Evolutionary conservation across 495 filamentous ascomycete species (phyloP), one percentile per base, ranked within the genome.

Genomic region (Xylaria scruposa): DNA sequence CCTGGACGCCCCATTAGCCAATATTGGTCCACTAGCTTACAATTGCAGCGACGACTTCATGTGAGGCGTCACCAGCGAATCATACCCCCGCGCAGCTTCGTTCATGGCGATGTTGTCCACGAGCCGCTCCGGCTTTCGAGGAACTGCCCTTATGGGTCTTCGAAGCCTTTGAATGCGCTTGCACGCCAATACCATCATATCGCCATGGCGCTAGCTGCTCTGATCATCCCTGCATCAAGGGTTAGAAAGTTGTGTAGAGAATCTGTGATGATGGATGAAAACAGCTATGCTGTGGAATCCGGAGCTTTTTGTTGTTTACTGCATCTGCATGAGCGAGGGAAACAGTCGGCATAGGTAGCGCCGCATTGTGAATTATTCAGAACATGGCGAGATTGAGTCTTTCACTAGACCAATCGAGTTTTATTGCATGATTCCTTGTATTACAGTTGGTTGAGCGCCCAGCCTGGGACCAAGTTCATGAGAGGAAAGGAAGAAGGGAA

Each of bases 31-130:
- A 61, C 78, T 82, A 63, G 83, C 76, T 26, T 38, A 21, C 9
- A 61, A 36, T 60, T 33, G 21, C 21, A 86, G 85, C 53, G 83
- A 87, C 24, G 85, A 87, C 70, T 87, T 87, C 64, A 87, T 87
- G 85, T 87, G 83, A 86, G 81, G 66, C 71, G 12, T 17, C 31
- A n/a, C 29, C 58, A 33, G 40, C 8, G 54, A 54, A 66, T 24
- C 33, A 42, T 71, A 65, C 65, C 26, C 67, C 61, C 38, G 61
- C 53, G 44, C 59, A 63, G 56, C 71, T 54, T 68, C 61, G 51
- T 58, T 12, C 17, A 58, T n/a, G 62, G 19, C 38, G 42, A 47
- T 49, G 46, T 60, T 70, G 24, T 64, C 65, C 54, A 51, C 33
- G 10, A 42, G 61, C 59, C 31, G 13, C 64, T 54, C 49, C 44